Conservation (phyloP, 257 asterid species). For the Plantago ovata region DNA sequence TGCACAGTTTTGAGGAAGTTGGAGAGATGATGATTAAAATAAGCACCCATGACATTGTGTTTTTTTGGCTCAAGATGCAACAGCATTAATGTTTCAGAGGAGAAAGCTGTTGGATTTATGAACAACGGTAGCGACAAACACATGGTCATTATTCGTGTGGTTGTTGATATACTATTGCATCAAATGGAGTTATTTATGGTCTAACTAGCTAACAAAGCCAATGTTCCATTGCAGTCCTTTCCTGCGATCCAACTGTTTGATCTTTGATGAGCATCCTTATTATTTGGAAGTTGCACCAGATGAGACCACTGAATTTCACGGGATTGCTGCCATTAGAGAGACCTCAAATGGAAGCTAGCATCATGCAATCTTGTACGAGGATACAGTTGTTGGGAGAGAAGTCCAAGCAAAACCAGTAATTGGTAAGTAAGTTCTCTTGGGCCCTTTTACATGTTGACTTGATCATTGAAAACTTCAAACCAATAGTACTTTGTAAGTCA, state of each 20-base stretch:
- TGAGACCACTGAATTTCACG: constrained; percentile 30
- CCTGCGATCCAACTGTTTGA: constrained; percentile 22
- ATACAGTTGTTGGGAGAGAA: constrained; percentile 24
- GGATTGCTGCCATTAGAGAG: constrained; percentile 25
- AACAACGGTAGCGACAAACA: background rate
- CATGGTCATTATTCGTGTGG: constrained; percentile 21
- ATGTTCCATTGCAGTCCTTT: constrained; percentile 33
- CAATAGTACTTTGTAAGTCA: no score
- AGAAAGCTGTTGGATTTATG: background rate
- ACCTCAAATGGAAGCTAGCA: constrained; percentile 37
- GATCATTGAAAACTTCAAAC: no score
- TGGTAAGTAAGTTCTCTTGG: no score
- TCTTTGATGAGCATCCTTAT: constrained; percentile 25
- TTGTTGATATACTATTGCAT: constrained; percentile 20
- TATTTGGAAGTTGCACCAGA: constrained; percentile 36
- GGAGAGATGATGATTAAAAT: no score
- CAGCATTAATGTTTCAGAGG: constrained; percentile 2
- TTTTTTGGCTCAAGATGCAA: no score
- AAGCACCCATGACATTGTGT: no score
- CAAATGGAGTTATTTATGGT: constrained; percentile 29
- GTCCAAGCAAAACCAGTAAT: no score
- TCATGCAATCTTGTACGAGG: constrained; percentile 29
- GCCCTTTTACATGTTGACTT: no score
- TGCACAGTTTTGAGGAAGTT: no score
- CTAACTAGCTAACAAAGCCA: constrained; percentile 21